These are phyloP conservation scores for Stipa capillata DNA, from an alignment of 176 grass and related monocot genomes.

Conservation along the genomic window DNA sequence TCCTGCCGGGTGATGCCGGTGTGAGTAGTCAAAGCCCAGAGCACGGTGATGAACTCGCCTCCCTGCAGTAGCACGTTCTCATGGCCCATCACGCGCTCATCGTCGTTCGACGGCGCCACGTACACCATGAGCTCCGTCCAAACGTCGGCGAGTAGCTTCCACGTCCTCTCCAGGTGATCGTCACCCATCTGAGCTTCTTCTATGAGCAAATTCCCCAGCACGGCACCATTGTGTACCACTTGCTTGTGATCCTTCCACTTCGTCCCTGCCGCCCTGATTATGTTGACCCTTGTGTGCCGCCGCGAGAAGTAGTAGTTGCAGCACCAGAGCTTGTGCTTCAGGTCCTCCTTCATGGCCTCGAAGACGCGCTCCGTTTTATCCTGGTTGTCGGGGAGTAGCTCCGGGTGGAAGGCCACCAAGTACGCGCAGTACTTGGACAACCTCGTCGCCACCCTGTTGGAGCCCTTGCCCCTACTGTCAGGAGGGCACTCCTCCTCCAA, in stretches of 20 bases:
- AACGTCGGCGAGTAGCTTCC: background rate
- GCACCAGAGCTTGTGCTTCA: background rate
- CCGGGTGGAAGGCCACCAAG: background rate
- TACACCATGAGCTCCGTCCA: background rate
- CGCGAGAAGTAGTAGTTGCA: background rate
- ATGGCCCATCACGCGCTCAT: background rate
- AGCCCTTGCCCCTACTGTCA: background rate
- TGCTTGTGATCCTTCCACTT: background rate
- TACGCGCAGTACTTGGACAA: background rate
- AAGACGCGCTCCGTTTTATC: background rate
- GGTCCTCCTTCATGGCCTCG: background rate
- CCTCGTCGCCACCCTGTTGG: background rate
- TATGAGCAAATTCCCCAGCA: background rate
- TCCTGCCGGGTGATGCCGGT: background rate
- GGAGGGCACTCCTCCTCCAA: background rate
- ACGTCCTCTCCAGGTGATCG: background rate
- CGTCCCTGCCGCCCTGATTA: accelerated
- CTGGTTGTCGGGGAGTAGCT: background rate
- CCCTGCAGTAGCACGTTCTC: background rate
- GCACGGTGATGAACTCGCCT: background rate
- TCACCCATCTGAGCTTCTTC: background rate
- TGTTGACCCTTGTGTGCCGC: background rate
- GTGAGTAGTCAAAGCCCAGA: background rate
- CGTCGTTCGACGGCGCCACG: background rate
- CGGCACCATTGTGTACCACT: background rate